Conservation (phyloP, 257 asterid species). For the Marsdenia floribunda region DNA sequence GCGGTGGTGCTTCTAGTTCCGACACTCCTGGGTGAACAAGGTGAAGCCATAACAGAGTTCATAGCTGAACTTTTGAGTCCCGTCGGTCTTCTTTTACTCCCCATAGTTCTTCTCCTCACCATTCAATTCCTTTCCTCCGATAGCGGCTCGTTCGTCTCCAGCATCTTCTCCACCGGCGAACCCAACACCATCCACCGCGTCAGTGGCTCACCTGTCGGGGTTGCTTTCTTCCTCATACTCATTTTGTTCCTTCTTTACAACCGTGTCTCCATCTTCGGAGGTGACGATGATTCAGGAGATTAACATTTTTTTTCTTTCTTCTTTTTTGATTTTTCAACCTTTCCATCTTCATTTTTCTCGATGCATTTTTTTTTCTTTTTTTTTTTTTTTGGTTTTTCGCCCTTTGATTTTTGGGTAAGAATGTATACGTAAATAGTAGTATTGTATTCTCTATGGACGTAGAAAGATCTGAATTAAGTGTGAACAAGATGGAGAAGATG, state of each 20-base stretch:
- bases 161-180: conserved; percentile 55
- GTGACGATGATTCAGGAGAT: conserved; percentile 71
- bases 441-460: background rate
- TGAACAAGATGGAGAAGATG: background rate
- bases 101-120: conserved; percentile 61
- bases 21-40: conserved; percentile 62
- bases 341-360: background rate
- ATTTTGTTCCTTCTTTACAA: conserved; percentile 59
- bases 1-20: conserved; percentile 56
- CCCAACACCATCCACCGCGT: conserved; percentile 74
- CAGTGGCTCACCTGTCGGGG: conserved; percentile 91
- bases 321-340: background rate
- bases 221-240: conserved; percentile 59
- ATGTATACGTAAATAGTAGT: background rate
- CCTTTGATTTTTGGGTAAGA: background rate
- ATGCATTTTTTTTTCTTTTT: background rate
- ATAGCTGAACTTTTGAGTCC: conserved; percentile 75
- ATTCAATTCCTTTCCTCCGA: conserved; percentile 86
- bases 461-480: background rate
- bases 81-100: conserved; percentile 71
- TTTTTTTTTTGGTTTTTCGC: background rate
- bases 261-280: conserved; percentile 73
- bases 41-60: conserved; percentile 80
- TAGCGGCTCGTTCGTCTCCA: conserved; percentile 40
- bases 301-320: conserved; percentile 6